A percentile compares a stretch with the other conserved stretches of the same genome.
phyloP scores from a whole-genome alignment of 2,329 filamentous ascomycete genomes.

The Graphilbum sp. region DNA sequence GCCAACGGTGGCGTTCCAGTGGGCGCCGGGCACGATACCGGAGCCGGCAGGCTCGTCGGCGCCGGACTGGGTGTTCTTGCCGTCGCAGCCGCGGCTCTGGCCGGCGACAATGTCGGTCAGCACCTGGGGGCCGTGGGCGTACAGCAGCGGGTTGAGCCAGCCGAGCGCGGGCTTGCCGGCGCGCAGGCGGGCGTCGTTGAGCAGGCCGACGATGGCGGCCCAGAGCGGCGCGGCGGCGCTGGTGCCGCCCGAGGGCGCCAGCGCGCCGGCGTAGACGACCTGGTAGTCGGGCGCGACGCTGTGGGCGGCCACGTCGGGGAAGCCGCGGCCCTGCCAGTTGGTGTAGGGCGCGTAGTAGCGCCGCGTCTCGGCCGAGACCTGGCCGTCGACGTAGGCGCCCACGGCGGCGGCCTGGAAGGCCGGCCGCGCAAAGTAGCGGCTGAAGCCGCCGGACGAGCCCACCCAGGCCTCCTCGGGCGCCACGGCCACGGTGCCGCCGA shows the following conservation, averaged over 20 bases:
- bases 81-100: constrained; percentile 18
- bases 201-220: constrained; percentile 43
- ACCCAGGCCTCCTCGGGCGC: constrained; percentile 34
- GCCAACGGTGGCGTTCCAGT: constrained; percentile 10
- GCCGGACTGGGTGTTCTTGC: constrained; percentile 12
- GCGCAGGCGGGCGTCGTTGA: constrained; percentile 46
- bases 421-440: constrained; percentile 26
- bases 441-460: constrained; percentile 38
- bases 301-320: constrained; percentile 15
- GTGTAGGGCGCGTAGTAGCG: constrained; percentile 31
- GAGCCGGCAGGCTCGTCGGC: constrained; percentile 27
- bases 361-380: constrained; percentile 18
- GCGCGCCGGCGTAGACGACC: constrained; percentile 16
- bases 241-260: constrained; percentile 17
- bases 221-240: constrained; percentile 45
- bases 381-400: constrained; percentile 22
- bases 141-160: constrained; percentile 47
- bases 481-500: constrained; percentile 36
- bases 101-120: constrained; percentile 22
- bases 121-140: constrained; percentile 17
- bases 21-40: constrained; percentile 7
- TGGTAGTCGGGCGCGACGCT: constrained; percentile 12
- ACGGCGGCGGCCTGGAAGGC: constrained; percentile 28
- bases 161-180: constrained; percentile 36
- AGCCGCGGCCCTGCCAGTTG: constrained; percentile 17